Conservation (phyloP, 2,329 filamentous ascomycete genomes). For the Alternaria sp. region DNA sequence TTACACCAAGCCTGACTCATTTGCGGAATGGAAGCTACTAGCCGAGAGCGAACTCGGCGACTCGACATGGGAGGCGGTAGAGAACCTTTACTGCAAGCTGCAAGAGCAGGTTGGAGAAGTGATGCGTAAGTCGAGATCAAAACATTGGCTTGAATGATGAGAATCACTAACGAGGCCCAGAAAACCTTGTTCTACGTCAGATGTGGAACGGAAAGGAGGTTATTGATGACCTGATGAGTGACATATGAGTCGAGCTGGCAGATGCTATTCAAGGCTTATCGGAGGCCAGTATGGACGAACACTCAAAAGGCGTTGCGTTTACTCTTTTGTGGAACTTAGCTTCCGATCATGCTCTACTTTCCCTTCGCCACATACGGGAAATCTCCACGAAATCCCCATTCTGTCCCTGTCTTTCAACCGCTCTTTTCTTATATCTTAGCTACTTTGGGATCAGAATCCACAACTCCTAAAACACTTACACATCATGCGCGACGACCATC, state of each 20-base stretch:
- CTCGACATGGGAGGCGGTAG: background rate
- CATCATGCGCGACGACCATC: background rate
- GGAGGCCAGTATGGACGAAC: too few species aligned
- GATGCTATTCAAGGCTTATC: too few species aligned
- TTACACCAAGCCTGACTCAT: background rate
- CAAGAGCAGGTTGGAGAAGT: background rate
- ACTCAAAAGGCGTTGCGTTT: rapidly evolving
- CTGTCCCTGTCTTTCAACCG: background rate
- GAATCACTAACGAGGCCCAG: background rate
- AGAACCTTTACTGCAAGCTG: background rate
- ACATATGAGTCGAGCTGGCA: too few species aligned
- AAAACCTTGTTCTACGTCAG: too few species aligned
- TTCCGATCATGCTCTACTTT: background rate
- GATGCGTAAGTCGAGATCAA: background rate
- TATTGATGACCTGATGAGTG: too few species aligned
- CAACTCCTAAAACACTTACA: background rate
- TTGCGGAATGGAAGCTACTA: background rate
- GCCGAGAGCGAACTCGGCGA: rapidly evolving
- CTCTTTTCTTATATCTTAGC: background rate
- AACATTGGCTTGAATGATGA: background rate
- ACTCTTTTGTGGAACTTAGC: too few species aligned
- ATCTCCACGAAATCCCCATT: background rate
- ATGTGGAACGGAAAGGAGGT: too few species aligned
- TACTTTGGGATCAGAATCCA: background rate
- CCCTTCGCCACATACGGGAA: rapidly evolving